Evolutionary conservation across 2,329 filamentous ascomycete species (phyloP).

Genomic region (Epichloe bromicola): DNA sequence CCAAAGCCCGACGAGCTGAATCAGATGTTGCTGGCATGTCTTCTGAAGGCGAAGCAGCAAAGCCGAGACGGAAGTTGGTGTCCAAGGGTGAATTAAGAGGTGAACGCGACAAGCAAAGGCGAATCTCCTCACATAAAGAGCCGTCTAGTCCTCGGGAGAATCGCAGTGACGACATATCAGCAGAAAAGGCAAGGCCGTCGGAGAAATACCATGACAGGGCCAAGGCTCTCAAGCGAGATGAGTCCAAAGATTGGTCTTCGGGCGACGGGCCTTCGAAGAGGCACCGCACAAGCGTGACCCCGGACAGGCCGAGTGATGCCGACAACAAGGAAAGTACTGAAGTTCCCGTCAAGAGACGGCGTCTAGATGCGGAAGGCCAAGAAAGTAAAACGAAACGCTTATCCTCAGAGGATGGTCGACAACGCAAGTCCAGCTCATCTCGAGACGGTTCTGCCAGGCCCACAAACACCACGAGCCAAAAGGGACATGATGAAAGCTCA

Average conservation of each 20-base stretch:
- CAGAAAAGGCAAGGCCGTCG: conserved; percentile 33
- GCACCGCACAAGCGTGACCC: conserved; percentile 45
- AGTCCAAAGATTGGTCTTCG: conserved; percentile 41
- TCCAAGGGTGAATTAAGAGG: conserved; percentile 50
- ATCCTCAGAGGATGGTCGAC: conserved; percentile 32
- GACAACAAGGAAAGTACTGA: conserved; percentile 44
- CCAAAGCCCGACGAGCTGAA: conserved; percentile 40
- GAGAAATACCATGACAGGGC: conserved; percentile 48
- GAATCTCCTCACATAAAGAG: conserved; percentile 32
- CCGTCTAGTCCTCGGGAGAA: conserved; percentile 38
- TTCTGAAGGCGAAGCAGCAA: conserved; percentile 44
- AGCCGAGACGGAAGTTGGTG: conserved; percentile 49
- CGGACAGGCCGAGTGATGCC: conserved; percentile 35
- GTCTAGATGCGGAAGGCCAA: conserved; percentile 39
- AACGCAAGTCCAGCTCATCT: conserved; percentile 27
- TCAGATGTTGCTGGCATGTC: conserved; percentile 38
- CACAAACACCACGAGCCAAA: conserved; percentile 20
- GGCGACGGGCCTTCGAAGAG: conserved; percentile 43
- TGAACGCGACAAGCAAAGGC: conserved; percentile 44
- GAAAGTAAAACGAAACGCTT: conserved; percentile 34
- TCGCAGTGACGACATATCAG: conserved; percentile 33
- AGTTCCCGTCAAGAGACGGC: conserved; percentile 40
- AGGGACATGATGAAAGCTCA: conserved; percentile 28
- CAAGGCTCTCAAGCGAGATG: conserved; percentile 48
- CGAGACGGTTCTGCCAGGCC: conserved; percentile 26